Conservation (phyloP, 305 asterid species). For the Solanum chacoense region DNA sequence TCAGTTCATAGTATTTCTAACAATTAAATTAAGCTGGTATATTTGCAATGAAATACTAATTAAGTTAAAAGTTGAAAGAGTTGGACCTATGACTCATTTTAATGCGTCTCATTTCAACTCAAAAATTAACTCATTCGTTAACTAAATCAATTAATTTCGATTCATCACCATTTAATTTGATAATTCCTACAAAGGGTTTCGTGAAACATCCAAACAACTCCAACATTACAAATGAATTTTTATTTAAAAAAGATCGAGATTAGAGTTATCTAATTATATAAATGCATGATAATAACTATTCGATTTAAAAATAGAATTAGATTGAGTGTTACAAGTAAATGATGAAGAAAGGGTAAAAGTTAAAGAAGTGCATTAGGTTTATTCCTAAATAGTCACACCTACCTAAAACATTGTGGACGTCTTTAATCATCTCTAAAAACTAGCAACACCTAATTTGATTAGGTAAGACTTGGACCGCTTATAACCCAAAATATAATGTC, state of each 20-base stretch:
- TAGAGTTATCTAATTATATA: neutral
- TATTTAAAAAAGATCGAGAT: neutral
- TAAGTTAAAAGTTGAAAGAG: neutral
- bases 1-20: neutral
- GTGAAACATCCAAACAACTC: neutral
- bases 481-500: neutral
- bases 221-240: neutral
- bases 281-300: neutral
- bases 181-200: too few relatives aligned
- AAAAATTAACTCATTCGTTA: neutral
- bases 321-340: neutral
- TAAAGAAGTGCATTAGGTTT: constrained; percentile 1
- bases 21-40: neutral
- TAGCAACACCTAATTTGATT: constrained; percentile 1
- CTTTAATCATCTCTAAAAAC: neutral
- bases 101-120: neutral
- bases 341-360: neutral
- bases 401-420: constrained; percentile 19
- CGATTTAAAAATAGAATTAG: neutral
- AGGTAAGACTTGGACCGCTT: constrained; percentile 4
- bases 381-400: constrained; percentile 1
- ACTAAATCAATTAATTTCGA: too few relatives aligned
- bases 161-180: too few relatives aligned
- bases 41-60: neutral
- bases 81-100: neutral